Evolutionary conservation across 768 basidiomycete species (phyloP).

Genomic region (Hygrophorus pudorinus): DNA sequence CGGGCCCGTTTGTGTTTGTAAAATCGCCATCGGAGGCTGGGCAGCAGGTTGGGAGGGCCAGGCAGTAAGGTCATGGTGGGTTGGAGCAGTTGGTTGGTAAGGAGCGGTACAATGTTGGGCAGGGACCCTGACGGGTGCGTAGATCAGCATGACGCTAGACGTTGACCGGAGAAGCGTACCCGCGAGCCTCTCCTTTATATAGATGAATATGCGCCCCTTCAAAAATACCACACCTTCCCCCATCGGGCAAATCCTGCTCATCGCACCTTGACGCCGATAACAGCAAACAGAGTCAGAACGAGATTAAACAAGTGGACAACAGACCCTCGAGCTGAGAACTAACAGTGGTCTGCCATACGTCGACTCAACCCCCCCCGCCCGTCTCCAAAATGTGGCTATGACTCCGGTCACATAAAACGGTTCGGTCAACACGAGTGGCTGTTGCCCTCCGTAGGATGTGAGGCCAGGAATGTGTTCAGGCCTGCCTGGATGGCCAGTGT

Average conservation of each 20-base stretch:
- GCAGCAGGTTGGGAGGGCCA: slow-evolving; percentile 1
- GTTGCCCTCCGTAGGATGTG: neutral
- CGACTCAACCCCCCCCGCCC: neutral
- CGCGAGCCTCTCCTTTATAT: slow-evolving; percentile 4
- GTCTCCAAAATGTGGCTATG: neutral
- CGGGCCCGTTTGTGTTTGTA: neutral
- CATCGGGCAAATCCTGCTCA: slow-evolving; percentile 5
- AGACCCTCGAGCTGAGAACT: neutral
- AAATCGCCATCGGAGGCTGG: slow-evolving; percentile 2
- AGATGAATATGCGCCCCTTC: slow-evolving; percentile 6
- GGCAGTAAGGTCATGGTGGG: neutral
- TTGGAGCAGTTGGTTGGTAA: slow-evolving; percentile 1
- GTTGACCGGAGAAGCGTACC: neutral
- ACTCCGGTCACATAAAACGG: slow-evolving; percentile 3
- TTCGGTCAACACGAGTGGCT: slow-evolving; percentile 1
- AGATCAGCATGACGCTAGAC: neutral
- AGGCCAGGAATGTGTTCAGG: slow-evolving; percentile 3
- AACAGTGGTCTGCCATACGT: slow-evolving; percentile 4
- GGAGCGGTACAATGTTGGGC: slow-evolving; percentile 4
- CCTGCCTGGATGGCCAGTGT: neutral
- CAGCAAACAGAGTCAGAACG: neutral
- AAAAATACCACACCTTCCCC: slow-evolving; percentile 5
- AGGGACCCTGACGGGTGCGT: neutral
- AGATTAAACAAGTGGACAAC: neutral
- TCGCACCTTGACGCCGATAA: slow-evolving; percentile 1